These are phyloP conservation scores for Cyathus striatus DNA, from an alignment of 768 basidiomycete species.

Conservation along the genomic window DNA sequence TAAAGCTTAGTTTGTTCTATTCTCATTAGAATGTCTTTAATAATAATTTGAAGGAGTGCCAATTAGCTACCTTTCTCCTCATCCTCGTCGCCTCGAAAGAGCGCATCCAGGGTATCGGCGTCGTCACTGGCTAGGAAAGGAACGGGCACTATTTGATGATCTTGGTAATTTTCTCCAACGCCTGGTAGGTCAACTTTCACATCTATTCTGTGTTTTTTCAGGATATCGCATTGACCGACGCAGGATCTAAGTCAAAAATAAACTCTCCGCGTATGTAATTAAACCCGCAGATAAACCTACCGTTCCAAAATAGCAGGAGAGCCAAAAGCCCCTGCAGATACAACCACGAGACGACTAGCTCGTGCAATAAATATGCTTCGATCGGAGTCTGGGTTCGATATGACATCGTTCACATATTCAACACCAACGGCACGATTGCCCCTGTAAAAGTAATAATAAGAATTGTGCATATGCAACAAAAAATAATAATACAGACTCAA, in stretches of 20 bases:
- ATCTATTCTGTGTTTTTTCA: slow-evolving; percentile 35
- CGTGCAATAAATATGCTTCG: slow-evolving; percentile 9
- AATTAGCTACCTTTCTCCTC: neutral
- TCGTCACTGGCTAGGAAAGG: neutral
- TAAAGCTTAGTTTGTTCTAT: slow-evolving; percentile 7
- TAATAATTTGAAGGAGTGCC: neutral
- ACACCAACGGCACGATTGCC: slow-evolving; percentile 30
- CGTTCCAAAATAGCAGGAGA: slow-evolving; percentile 39
- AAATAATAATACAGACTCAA: slow-evolving; percentile 21
- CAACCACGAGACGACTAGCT: slow-evolving; percentile 30
- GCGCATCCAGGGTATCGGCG: neutral
- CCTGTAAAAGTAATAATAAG: slow-evolving; percentile 9
- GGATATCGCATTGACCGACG: slow-evolving; percentile 43
- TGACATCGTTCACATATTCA: slow-evolving; percentile 30
- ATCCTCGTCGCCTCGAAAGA: neutral
- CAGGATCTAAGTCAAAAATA: slow-evolving; percentile 38
- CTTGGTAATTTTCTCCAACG: slow-evolving; percentile 25
- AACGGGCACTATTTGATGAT: neutral
- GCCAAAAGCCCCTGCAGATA: slow-evolving; percentile 38
- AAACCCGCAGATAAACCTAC: slow-evolving; percentile 19
- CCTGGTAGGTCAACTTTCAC: slow-evolving; percentile 51
- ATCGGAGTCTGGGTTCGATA: slow-evolving; percentile 8
- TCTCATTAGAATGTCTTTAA: slow-evolving; percentile 20
- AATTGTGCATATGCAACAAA: neutral
- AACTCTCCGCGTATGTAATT: too few species aligned